A percentile compares a stretch with the other conserved stretches of the same genome.
These are phyloP conservation scores for Cyamopsis tetragonoloba DNA, from an alignment of 306 rosid species.

Conservation along the genomic window DNA sequence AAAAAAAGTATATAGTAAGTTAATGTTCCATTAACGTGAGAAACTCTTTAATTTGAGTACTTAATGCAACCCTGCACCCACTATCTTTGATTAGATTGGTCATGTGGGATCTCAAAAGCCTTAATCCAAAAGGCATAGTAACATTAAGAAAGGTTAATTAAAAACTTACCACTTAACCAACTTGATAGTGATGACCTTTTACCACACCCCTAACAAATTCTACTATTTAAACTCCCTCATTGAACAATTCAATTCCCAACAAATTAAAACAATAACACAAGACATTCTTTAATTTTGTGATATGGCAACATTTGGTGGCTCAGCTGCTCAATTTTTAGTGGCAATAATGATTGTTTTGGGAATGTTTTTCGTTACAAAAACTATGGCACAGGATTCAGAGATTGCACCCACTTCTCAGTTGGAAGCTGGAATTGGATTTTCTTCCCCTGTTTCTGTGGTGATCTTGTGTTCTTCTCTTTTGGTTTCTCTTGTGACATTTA, in stretches of 20 bases:
- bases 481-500: constrained; percentile 42
- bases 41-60: constrained; percentile 32
- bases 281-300: constrained; percentile 24
- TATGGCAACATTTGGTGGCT: constrained; percentile 37
- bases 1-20: too few relatives aligned
- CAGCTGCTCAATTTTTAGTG: constrained; percentile 14
- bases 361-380: constrained; percentile 28
- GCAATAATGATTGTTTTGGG: constrained; percentile 22
- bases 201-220: constrained; percentile 3
- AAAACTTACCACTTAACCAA: constrained; percentile 27
- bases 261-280: constrained; percentile 2
- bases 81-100: constrained; percentile 32
- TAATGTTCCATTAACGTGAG: too few relatives aligned
- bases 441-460: constrained; percentile 35
- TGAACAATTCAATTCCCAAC: constrained; percentile 12
- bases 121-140: constrained; percentile 31
- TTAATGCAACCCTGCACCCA: constrained; percentile 26
- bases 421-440: constrained; percentile 49
- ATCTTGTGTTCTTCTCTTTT: constrained; percentile 32
- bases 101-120: constrained; percentile 40
- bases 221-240: constrained; percentile 47
- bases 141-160: constrained; percentile 34
- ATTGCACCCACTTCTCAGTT: constrained; percentile 46
- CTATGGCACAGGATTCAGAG: constrained; percentile 35
- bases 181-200: constrained; percentile 21